These are phyloP conservation scores for Cystobasidium slooffiae DNA, from an alignment of 1,284 basidiomycete species.

Conservation along the genomic window DNA sequence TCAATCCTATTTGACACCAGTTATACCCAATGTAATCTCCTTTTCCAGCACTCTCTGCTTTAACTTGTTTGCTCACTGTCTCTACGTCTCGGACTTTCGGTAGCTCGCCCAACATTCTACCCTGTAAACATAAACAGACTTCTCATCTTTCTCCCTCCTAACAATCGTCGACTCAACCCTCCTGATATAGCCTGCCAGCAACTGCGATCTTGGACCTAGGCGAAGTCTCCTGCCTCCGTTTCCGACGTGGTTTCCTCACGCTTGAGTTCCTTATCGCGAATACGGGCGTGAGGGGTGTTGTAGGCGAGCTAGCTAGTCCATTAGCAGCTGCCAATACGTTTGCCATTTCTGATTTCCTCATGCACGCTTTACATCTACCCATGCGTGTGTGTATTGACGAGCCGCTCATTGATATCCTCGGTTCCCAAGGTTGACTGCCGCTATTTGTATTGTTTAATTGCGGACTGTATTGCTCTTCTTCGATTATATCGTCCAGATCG, in stretches of 20 bases:
- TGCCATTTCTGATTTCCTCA: neutral
- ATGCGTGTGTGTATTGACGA: neutral
- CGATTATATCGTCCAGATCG: slow-evolving; percentile 36
- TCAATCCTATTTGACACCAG: no score
- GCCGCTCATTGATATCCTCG: neutral
- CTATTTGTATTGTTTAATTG: neutral
- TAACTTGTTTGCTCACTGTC: no score
- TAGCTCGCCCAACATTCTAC: no score
- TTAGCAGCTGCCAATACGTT: neutral
- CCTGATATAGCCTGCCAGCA: slow-evolving; percentile 28
- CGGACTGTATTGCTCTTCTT: slow-evolving; percentile 3
- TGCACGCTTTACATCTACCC: slow-evolving; percentile 17
- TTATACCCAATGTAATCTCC: no score
- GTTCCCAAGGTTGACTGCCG: neutral
- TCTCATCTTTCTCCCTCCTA: no score
- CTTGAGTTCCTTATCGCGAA: slow-evolving; percentile 21
- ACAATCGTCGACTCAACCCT: neutral
- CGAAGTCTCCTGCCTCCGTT: neutral
- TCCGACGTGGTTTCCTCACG: slow-evolving; percentile 16
- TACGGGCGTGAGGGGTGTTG: slow-evolving; percentile 6
- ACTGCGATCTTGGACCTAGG: slow-evolving; percentile 14
- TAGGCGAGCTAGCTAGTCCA: neutral
- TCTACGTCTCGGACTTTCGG: no score
- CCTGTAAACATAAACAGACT: no score
- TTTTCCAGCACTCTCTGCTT: no score